phyloP scores from a whole-genome alignment of 2,329 filamentous ascomycete genomes.

The Aspergillus niger region DNA sequence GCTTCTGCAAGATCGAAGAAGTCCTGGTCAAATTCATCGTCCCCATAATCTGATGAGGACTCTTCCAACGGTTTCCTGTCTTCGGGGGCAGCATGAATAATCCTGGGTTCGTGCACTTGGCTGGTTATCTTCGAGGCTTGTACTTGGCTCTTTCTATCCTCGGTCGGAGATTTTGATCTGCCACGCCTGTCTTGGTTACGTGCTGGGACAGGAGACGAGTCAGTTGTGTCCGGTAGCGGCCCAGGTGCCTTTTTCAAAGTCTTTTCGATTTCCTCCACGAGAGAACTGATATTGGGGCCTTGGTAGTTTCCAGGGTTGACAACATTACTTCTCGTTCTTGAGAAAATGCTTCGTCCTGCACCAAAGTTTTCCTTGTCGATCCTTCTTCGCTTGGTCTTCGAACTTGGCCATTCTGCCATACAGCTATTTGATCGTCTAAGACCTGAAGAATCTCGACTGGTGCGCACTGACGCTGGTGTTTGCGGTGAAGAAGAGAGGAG shows the following conservation, averaged over 20 bases:
- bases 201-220: slow-evolving; percentile 48
- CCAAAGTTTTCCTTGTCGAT: slow-evolving; percentile 52
- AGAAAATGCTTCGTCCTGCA: slow-evolving; percentile 50
- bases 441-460: slow-evolving; percentile 48
- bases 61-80: slow-evolving; percentile 19
- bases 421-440: slow-evolving; percentile 69
- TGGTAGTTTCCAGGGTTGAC: slow-evolving; percentile 42
- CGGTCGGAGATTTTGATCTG: slow-evolving; percentile 36
- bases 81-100: slow-evolving; percentile 2
- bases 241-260: slow-evolving; percentile 43
- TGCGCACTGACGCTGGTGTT: slow-evolving; percentile 53
- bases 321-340: slow-evolving; percentile 43
- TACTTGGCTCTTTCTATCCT: slow-evolving; percentile 14
- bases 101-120: neutral
- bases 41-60: slow-evolving; percentile 50
- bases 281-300: slow-evolving; percentile 53
- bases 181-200: slow-evolving; percentile 33
- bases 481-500: slow-evolving; percentile 72
- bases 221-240: slow-evolving; percentile 38
- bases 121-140: neutral
- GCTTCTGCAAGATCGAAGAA: slow-evolving; percentile 45
- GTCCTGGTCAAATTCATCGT: slow-evolving; percentile 50
- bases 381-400: slow-evolving; percentile 64
- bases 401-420: slow-evolving; percentile 67
- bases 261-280: slow-evolving; percentile 67